phyloP scores from a whole-genome alignment of 768 basidiomycete genomes.

The Amanita molliuscula region DNA sequence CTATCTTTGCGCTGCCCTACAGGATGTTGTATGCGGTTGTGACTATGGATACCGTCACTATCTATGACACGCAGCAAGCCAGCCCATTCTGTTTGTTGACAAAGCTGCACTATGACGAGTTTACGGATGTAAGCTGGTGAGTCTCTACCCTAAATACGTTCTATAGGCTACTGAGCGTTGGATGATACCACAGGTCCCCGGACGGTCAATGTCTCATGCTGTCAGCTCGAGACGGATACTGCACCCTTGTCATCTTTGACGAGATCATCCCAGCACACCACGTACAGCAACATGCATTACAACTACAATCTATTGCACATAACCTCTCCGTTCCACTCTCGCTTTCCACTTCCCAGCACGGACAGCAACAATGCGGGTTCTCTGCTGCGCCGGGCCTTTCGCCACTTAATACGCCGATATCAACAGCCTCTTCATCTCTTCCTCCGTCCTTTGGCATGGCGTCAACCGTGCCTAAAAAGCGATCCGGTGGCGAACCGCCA shows the following conservation, averaged over 20 bases:
- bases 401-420: conserved; percentile 1
- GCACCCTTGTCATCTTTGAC: conserved; percentile 90
- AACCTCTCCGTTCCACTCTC: conserved; percentile 65
- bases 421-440: background rate
- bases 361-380: background rate
- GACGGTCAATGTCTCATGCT: conserved; percentile 91
- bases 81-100: conserved; percentile 86
- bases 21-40: conserved; percentile 92
- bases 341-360: conserved; percentile 14
- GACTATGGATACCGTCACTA: conserved; percentile 89
- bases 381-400: background rate
- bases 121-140: conserved; percentile 94
- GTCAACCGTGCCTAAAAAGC: conserved; percentile 23
- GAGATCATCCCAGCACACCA: conserved; percentile 84
- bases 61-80: conserved; percentile 96
- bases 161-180: conserved; percentile 2
- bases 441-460: conserved; percentile 10
- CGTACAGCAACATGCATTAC: conserved; percentile 85
- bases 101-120: conserved; percentile 94
- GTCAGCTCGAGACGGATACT: conserved; percentile 93
- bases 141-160: conserved; percentile 16
- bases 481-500: conserved; percentile 27
- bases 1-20: conserved; percentile 85
- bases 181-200: conserved; percentile 58
- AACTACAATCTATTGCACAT: conserved; percentile 85